Evolutionary conservation across 2,329 filamentous ascomycete genomes (phyloP).

Genomic region (Pestalotiopsis sp.): DNA sequence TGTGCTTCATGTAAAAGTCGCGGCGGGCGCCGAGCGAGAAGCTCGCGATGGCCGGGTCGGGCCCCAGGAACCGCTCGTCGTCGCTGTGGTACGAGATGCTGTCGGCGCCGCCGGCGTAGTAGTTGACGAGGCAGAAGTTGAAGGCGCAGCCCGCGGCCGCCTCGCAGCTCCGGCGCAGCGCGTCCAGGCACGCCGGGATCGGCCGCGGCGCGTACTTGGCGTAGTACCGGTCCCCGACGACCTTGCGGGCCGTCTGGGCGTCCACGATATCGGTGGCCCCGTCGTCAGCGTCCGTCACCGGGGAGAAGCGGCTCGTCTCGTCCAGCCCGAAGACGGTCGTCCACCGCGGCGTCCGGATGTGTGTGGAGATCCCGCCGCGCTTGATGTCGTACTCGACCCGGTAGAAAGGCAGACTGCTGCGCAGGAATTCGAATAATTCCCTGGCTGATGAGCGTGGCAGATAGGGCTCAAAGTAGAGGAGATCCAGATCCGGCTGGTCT

Average conservation of each 20-base stretch:
- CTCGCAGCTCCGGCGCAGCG: conserved; percentile 66
- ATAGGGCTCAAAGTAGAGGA: conserved; percentile 78
- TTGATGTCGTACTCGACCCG: conserved; percentile 75
- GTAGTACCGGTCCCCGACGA: conserved; percentile 56
- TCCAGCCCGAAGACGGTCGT: conserved; percentile 63
- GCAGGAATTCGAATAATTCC: conserved; percentile 71
- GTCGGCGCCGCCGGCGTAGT: conserved; percentile 77
- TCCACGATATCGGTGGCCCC: conserved; percentile 42
- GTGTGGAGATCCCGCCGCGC: conserved; percentile 63
- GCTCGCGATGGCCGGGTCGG: conserved; percentile 72
- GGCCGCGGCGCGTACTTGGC: conserved; percentile 64
- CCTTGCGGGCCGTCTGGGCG: conserved; percentile 12
- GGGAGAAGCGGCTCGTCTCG: conserved; percentile 63
- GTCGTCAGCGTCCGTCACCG: conserved; percentile 34
- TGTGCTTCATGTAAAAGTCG: conserved; percentile 82
- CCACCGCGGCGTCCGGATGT: conserved; percentile 63
- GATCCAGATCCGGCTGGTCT: conserved; percentile 71
- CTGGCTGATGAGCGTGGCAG: conserved; percentile 59
- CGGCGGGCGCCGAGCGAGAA: conserved; percentile 73
- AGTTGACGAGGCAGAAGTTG: conserved; percentile 83
- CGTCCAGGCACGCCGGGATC: conserved; percentile 70
- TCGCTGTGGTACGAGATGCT: conserved; percentile 82
- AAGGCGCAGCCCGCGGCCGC: conserved; percentile 67
- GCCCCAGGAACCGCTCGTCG: conserved; percentile 76
- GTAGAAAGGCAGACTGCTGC: conserved; percentile 74